Conservation (phyloP, 2,329 filamentous ascomycete genomes). For the Penicillium sp. region DNA sequence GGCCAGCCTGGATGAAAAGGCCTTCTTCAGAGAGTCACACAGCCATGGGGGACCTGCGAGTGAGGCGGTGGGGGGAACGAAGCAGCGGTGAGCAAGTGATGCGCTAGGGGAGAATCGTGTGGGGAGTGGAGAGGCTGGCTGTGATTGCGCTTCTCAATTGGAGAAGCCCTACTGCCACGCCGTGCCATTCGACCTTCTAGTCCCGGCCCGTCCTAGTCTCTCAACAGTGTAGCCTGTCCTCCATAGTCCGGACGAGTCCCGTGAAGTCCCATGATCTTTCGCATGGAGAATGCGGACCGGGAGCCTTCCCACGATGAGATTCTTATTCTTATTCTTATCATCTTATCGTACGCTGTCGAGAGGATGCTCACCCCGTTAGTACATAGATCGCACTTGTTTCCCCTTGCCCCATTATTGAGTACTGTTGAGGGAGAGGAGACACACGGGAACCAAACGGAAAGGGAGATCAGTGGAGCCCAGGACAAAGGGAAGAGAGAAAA, state of each 20-base stretch:
- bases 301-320: constrained; percentile 6
- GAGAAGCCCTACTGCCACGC: constrained; percentile 4
- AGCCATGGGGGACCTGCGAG: constrained; percentile 23
- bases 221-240: background rate
- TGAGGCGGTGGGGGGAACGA: constrained; percentile 44
- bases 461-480: constrained; percentile 14
- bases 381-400: background rate
- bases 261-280: constrained; percentile 3
- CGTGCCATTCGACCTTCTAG: background rate
- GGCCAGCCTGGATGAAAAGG: constrained; percentile 33
- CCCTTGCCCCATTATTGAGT: background rate
- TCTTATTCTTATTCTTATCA: constrained; percentile 5
- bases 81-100: constrained; percentile 45
- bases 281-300: constrained; percentile 9
- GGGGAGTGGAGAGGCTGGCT: constrained; percentile 29
- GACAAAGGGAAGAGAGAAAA: background rate
- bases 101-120: constrained; percentile 37
- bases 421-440: background rate
- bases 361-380: background rate
- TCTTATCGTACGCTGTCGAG: background rate
- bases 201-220: background rate
- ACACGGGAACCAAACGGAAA: constrained; percentile 7
- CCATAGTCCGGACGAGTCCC: constrained; percentile 1
- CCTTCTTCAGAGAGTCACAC: constrained; percentile 27
- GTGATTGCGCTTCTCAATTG: constrained; percentile 5